These are phyloP conservation scores for Solanum etuberosum DNA, from an alignment of 257 asterid species.

Conservation along the genomic window DNA sequence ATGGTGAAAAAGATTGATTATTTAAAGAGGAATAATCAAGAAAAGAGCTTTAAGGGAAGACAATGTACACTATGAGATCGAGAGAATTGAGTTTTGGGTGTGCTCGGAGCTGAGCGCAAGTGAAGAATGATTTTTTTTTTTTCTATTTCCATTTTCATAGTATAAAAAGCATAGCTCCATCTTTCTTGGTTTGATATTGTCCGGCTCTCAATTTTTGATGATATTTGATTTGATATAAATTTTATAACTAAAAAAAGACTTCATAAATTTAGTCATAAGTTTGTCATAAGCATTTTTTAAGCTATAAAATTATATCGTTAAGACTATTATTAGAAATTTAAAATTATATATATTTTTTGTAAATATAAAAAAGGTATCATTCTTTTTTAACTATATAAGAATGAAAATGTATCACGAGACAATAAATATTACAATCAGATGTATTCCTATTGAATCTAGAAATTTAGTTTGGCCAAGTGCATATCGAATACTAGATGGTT, in stretches of 20 bases:
- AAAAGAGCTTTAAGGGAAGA: background rate
- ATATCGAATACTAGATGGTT: background rate
- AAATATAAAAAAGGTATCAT: too few species aligned
- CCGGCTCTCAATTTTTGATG: background rate
- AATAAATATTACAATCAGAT: too few species aligned
- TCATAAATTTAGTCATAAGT: background rate
- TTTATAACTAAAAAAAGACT: background rate
- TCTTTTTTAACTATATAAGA: too few species aligned
- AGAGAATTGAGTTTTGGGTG: background rate
- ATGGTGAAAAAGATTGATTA: background rate
- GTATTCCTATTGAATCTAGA: background rate
- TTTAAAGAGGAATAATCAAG: background rate
- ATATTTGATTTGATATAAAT: background rate
- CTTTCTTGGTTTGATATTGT: too few species aligned
- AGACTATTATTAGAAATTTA: background rate
- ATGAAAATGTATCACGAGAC: too few species aligned
- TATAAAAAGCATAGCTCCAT: too few species aligned
- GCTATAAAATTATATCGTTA: background rate
- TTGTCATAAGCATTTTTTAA: background rate
- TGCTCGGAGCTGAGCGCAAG: background rate
- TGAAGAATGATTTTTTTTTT: too few species aligned
- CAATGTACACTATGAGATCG: background rate
- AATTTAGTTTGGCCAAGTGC: background rate
- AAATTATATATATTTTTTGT: background rate
- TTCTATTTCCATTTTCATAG: too few species aligned